Base-by-base conservation (phyloP, 345 rosid genomes). In the Mangifera indica region DNA sequence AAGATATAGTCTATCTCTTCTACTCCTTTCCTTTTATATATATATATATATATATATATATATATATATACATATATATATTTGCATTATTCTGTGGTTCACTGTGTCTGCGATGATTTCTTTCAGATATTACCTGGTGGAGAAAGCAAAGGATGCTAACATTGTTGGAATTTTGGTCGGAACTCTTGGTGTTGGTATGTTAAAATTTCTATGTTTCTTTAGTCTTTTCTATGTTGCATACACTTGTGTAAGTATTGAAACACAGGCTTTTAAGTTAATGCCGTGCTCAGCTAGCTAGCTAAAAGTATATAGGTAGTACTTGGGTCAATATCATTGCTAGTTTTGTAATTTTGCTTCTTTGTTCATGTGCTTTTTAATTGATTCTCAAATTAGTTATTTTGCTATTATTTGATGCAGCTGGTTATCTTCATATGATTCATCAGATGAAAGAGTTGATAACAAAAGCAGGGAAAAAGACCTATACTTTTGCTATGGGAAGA, bases 141-240 rank as follows among this genome's bases (percentile, higher is more conserved):
- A 94, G 85, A 94, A 88, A 81, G 98, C 98, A 74, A 94, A 89
- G 75, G 98, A 94, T 88, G 95, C 97, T 42, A 89, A 89, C 78
- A 87, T 94, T 63, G 78, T 94, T 65, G 98, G 98, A 72, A 87
- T 94, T 74, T 81, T 94, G 83, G 98, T 92, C 57, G 98, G 98
- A 64, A 92, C 98, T 46, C 98, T 94, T 63, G 97, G 98, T 74
- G 98, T 89, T 53, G 98, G 98, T 92, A 88, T 74, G 88, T 65
- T 74, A 6, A 26, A 26, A 0, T 37, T 5, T 55, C 26, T 32
- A 7, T 49, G n/a, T 46, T 71, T 12, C 21, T 58, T 26, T 25
- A 26, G 10, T 70, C 56, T 57, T 29, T 48, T 12, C 24, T 48
- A 20, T 9, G 32, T 53, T 34, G 45, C 54, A 9, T 40, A 12